These are phyloP conservation scores for Podaxis sp. DNA, from an alignment of 768 basidiomycete species.

Conservation along the genomic window DNA sequence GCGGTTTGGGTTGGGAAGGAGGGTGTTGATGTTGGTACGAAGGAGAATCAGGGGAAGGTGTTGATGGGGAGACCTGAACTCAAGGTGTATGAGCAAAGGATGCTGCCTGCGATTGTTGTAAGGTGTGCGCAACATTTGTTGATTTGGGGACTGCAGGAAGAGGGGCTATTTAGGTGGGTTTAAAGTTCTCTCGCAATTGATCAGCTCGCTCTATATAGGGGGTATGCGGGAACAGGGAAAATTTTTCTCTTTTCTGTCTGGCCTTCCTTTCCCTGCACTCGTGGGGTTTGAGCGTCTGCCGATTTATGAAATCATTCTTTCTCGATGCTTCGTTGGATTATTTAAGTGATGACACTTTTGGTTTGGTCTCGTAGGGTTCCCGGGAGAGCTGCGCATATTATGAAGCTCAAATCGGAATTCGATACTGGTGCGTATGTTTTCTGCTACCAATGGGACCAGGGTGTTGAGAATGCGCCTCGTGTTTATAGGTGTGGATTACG, in stretches of 20 bases:
- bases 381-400: conserved; percentile 78
- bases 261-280: background rate
- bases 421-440: conserved; percentile 53
- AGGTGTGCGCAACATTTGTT: conserved; percentile 81
- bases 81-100: conserved; percentile 42
- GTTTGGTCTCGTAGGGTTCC: conserved; percentile 51
- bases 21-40: background rate
- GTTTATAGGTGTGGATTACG: conserved; percentile 76
- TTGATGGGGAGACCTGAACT: conserved; percentile 9
- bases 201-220: background rate
- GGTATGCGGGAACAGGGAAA: background rate
- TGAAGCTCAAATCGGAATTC: conserved; percentile 73
- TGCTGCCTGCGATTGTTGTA: conserved; percentile 72
- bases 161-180: conserved; percentile 78
- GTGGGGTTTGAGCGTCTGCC: conserved; percentile 11
- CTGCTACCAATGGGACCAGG: background rate
- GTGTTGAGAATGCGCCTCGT: background rate
- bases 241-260: background rate
- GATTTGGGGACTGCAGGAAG: conserved; percentile 81
- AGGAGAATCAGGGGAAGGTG: conserved; percentile 3
- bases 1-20: conserved; percentile 23
- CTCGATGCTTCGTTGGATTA: background rate
- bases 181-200: background rate
- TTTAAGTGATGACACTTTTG: conserved; percentile 9
- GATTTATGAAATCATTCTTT: conserved; percentile 11